These are phyloP conservation scores for Microbotryum lychnidis-dioicae DNA, from an alignment of 1,284 basidiomycete genomes.

Conservation along the genomic window DNA sequence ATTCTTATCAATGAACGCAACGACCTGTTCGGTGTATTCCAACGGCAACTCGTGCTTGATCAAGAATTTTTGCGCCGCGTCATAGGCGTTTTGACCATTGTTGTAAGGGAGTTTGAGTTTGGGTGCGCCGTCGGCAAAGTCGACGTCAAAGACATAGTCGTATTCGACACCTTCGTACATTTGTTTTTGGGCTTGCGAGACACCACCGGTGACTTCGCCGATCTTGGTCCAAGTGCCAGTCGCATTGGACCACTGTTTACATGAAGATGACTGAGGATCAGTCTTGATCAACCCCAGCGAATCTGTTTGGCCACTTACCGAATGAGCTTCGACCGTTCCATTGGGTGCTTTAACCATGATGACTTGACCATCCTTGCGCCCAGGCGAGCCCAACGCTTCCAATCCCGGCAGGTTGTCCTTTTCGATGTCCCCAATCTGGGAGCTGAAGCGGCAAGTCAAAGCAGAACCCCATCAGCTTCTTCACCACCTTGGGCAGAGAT, in stretches of 20 bases:
- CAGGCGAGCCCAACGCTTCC: conserved; percentile 65
- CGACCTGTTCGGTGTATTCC: conserved; percentile 81
- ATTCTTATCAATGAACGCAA: conserved; percentile 88
- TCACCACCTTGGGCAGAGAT: background rate
- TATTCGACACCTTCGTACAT: conserved; percentile 83
- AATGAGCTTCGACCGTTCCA: conserved; percentile 74
- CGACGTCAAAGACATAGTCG: conserved; percentile 98
- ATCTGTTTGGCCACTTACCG: conserved; percentile 43
- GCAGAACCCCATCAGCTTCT: background rate
- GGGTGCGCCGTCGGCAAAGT: conserved; percentile 84
- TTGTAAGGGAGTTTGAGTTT: conserved; percentile 94
- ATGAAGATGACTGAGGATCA: background rate
- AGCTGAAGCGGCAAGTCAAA: conserved; percentile 10
- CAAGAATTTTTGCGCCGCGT: conserved; percentile 83
- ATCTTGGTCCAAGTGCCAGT: conserved; percentile 77
- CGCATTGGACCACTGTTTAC: conserved; percentile 63
- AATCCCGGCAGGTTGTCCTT: conserved; percentile 74
- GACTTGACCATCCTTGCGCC: conserved; percentile 83
- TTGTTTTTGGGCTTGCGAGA: conserved; percentile 77
- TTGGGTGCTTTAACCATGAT: conserved; percentile 72
- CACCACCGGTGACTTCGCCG: conserved; percentile 90
- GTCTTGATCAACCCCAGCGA: too few species aligned
- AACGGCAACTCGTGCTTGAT: conserved; percentile 72
- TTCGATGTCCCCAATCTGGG: conserved; percentile 82
- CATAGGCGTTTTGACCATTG: conserved; percentile 78